Base-by-base conservation (phyloP, 805 yeast species). In the Lipomyces starkeyi region DNA sequence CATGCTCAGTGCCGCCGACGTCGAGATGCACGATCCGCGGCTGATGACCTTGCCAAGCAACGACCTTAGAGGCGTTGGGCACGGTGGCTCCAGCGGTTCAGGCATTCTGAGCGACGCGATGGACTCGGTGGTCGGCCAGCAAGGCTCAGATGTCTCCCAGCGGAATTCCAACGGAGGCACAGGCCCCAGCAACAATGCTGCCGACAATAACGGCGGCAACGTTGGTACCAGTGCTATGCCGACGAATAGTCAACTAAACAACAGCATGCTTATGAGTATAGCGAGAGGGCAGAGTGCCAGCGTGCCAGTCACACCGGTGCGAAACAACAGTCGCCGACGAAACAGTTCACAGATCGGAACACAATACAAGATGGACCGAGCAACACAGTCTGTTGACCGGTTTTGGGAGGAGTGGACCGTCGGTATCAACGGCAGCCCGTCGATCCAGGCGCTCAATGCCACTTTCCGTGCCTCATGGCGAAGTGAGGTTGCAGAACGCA, bases 391-490 rank as follows among this genome's bases (percentile, higher is more conserved):
- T 2, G 73, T 70, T 17, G 73, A 69, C 22, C 52, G 70, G 27
- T 69, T 70, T 77, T 43, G 80, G 82, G 77, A 76, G 59, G 85
- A 82, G 60, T 82, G 81, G 69, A 76, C 78, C 1, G 73, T 74
- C 34, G 85, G 85, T 1, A 75, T 81, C 40, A 76, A 80, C 65
- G 83, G 83, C 1, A 73, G 74, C n/a, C 83, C 83, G 7, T 77
- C 84, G 1, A 79, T 82, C 17, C 77, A 78, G 64, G 76, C 76
- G 20, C 74, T 82, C n/a, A 84, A 82, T 63, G 78, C 78, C 34
- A 76, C 76, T 55, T 82, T 77, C 68, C 83, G 83, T 5, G 79
- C 81, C 60, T 77, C 79, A 47, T 82, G 85, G 85, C 74, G 84
- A 55, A 71, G 74, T 71, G 66, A 81, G 68, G 71, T 66, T 13